Evolutionary conservation across 139 green algal genomes (phyloP).

Genomic region (Tetraselmis chui): DNA sequence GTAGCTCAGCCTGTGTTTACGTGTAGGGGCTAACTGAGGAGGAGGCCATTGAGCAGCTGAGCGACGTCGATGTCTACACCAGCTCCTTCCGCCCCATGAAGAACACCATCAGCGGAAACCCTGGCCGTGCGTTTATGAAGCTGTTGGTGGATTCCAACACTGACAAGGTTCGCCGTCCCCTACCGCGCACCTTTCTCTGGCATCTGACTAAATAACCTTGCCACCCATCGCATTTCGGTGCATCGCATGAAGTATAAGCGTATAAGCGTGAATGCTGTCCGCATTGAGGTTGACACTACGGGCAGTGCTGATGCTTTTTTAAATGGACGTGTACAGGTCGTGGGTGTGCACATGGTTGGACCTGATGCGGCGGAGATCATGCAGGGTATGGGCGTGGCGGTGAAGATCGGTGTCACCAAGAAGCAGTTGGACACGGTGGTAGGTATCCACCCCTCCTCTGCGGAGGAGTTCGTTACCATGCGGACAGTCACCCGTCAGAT

Average conservation of each 20-base stretch:
- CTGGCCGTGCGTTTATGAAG: slow-evolving; percentile 69
- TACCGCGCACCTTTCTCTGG: not conserved
- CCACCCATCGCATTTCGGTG: not conserved
- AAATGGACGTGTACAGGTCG: no score
- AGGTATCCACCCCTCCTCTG: slow-evolving; percentile 92
- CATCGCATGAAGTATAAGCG: no score
- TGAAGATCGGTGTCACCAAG: slow-evolving; percentile 92
- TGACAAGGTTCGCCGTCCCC: slow-evolving; percentile 32
- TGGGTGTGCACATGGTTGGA: slow-evolving; percentile 94
- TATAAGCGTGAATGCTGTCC: no score
- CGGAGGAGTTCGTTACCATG: slow-evolving; percentile 98
- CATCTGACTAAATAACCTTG: not conserved
- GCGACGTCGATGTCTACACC: slow-evolving; percentile 85
- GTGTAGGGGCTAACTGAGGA: slow-evolving; percentile 77
- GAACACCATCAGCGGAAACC: slow-evolving; percentile 80
- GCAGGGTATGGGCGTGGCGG: slow-evolving; percentile 89
- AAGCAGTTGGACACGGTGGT: slow-evolving; percentile 81
- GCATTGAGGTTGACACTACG: no score
- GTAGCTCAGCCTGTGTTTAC: no score
- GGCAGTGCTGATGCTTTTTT: no score
- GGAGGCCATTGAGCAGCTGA: slow-evolving; percentile 56
- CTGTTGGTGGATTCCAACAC: slow-evolving; percentile 72
- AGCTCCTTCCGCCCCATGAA: slow-evolving; percentile 89
- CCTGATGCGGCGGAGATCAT: slow-evolving; percentile 90
- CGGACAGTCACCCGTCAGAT: slow-evolving; percentile 11